Percentiles rank a stretch among this genome's conserved stretches.
Conservation (phyloP, 768 basidiomycete species). For the Termitomyces sp. region DNA sequence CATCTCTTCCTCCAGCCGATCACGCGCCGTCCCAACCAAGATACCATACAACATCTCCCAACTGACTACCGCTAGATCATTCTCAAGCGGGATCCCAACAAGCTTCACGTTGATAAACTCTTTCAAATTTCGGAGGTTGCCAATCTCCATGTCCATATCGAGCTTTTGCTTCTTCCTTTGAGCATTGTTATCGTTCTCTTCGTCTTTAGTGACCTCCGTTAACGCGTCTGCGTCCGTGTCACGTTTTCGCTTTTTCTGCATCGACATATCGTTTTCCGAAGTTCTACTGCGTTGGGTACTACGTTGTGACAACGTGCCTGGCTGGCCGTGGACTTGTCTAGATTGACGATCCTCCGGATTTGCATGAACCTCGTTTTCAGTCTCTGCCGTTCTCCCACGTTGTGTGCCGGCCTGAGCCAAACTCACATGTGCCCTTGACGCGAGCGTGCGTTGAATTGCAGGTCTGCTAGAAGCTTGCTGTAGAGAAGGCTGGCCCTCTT, state of each 20-base stretch:
- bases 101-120: slow-evolving; percentile 1
- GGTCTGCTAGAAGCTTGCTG: no score
- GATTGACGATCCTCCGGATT: not conserved
- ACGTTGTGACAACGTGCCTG: no score
- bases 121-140: not conserved
- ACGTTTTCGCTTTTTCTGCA: no score
- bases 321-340: no score
- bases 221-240: not conserved
- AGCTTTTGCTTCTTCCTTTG: not conserved
- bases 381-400: not conserved
- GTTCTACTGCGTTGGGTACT: no score
- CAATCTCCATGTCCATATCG: no score
- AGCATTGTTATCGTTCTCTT: not conserved
- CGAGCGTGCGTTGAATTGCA: no score
- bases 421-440: no score
- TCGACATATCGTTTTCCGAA: no score
- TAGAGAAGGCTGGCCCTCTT: no score
- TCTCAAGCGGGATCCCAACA: not conserved
- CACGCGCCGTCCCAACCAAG: slow-evolving; percentile 1
- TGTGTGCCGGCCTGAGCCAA: no score
- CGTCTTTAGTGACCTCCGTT: not conserved
- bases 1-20: not conserved
- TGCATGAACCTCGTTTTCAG: not conserved
- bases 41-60: slow-evolving; percentile 14
- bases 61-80: slow-evolving; percentile 2